Percentiles rank a stretch among this genome's conserved stretches.
Conservation (phyloP, 2,329 filamentous ascomycete genomes). For the Conoideocrella luteorostrata region DNA sequence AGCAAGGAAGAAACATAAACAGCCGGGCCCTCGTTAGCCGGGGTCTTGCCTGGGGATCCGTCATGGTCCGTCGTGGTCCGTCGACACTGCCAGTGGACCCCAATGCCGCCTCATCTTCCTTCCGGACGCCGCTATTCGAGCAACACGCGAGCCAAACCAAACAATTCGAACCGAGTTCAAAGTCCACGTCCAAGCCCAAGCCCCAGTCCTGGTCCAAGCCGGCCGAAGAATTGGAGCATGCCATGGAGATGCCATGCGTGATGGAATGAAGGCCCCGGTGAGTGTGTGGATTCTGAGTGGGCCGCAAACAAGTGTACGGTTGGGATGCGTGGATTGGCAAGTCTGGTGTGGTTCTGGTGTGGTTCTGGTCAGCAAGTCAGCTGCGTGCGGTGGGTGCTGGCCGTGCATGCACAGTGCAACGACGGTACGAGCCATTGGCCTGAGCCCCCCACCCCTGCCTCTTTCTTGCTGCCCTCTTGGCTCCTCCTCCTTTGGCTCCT, state of each 20-base stretch:
- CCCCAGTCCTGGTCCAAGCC: not conserved
- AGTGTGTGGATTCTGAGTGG: not conserved
- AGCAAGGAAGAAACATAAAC: conserved; percentile 2
- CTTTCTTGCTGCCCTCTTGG: not conserved
- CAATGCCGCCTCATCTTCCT: conserved; percentile 2
- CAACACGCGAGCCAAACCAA: too few relatives aligned
- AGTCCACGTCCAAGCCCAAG: too few relatives aligned
- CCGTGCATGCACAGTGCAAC: not conserved
- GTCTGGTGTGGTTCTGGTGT: too few relatives aligned
- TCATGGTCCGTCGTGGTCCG: not conserved
- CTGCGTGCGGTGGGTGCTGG: not conserved
- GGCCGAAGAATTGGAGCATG: not conserved
- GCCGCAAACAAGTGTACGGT: not conserved
- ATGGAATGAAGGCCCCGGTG: conserved; percentile 4
- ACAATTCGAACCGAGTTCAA: too few relatives aligned
- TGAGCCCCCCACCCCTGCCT: not conserved
- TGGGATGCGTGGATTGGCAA: too few relatives aligned
- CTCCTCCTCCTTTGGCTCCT: too few relatives aligned
- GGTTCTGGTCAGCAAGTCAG: too few relatives aligned
- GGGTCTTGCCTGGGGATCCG: not conserved
- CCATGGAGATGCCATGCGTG: conserved; percentile 2
- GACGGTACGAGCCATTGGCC: not conserved
- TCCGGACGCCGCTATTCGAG: too few relatives aligned
- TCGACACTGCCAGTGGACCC: not conserved
- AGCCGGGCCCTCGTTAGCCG: not conserved